These are phyloP conservation scores for Zygosaccharomyces pseudobailii DNA, from an alignment of 1,139 yeast species.

Conservation along the genomic window DNA sequence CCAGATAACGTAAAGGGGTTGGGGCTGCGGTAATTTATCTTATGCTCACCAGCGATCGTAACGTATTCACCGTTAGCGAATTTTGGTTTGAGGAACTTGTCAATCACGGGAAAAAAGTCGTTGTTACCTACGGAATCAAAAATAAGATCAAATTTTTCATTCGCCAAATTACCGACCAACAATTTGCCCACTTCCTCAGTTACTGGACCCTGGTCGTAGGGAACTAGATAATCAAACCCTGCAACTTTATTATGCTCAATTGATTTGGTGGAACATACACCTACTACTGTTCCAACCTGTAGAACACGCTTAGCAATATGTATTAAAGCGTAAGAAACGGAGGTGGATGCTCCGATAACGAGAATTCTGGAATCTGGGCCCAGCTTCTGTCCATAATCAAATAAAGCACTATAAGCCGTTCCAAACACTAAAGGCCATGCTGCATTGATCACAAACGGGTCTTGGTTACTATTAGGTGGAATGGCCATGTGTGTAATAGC, in stretches of 20 bases:
- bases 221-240: constrained; percentile 52
- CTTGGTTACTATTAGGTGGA: constrained; percentile 8
- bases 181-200: constrained; percentile 33
- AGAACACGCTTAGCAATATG: constrained; percentile 30
- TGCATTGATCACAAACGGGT: constrained; percentile 22
- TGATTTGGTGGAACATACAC: constrained; percentile 43
- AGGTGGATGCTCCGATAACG: constrained; percentile 33
- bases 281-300: constrained; percentile 35
- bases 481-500: constrained; percentile 17
- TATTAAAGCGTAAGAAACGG: constrained; percentile 26
- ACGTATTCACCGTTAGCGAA: constrained; percentile 41
- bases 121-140: constrained; percentile 45
- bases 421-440: constrained; percentile 32
- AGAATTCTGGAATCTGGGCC: constrained; percentile 25
- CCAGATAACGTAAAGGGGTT: constrained; percentile 1
- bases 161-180: constrained; percentile 31
- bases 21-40: constrained; percentile 26
- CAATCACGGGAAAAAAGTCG: constrained; percentile 37
- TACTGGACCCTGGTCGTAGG: constrained; percentile 42
- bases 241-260: constrained; percentile 39
- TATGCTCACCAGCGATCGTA: constrained; percentile 50
- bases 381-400: constrained; percentile 17
- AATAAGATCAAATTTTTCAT: constrained; percentile 44
- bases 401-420: constrained; percentile 26
- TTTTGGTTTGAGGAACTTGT: constrained; percentile 40